Evolutionary conservation across 768 basidiomycete genomes (phyloP), one percentile per base, ranked within the genome.

Genomic region (Artomyces pyxidatus): DNA sequence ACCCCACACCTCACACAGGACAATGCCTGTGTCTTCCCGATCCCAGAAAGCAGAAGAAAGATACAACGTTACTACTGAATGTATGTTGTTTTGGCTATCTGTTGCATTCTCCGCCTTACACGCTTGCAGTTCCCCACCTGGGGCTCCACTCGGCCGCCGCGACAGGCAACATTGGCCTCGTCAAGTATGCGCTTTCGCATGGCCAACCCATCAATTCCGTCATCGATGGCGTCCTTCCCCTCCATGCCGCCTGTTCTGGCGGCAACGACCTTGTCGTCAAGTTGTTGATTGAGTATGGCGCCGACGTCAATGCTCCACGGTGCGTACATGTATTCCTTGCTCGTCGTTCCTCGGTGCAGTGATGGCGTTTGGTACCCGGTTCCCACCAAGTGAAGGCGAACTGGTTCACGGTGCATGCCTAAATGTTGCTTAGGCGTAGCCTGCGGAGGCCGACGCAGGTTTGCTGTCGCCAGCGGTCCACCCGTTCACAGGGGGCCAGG

Each of bases 271-370:
- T 83, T 49, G 88, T 97, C 38, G 92, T 98, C 35, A 78, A 81
- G 59, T 74, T 94, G 55, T 71, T 99, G 40, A 86, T 99, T 60
- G 90, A 96, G 53, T 72, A 82, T 50, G 95, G 96, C 19, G 96
- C 96, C n/a, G 96, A 99, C 63, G 95, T 97, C 26, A 98, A 98
- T 67, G 93, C 93, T 4, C 85, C 91, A 46, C 81, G 94, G 88
- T 88, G 46, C 52, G 77, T 64, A 43, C 35, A 14, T 40, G 48
- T 48, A 17, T 51, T 42, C 41, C 42, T 26, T n/a, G 42, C 23
- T 27, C 11, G n/a, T 40, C 10, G 9, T 47, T 5, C 35, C 49
- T 47, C 39, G 42, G 27, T 45, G 40, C 54, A n/a, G 9, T 9
- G 9, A 35, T 35, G 32, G 9, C n/a, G 9, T 35, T 35, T 9